Base-by-base conservation (phyloP, 2,329 filamentous ascomycete genomes). In the Fusarium oxysporum region DNA sequence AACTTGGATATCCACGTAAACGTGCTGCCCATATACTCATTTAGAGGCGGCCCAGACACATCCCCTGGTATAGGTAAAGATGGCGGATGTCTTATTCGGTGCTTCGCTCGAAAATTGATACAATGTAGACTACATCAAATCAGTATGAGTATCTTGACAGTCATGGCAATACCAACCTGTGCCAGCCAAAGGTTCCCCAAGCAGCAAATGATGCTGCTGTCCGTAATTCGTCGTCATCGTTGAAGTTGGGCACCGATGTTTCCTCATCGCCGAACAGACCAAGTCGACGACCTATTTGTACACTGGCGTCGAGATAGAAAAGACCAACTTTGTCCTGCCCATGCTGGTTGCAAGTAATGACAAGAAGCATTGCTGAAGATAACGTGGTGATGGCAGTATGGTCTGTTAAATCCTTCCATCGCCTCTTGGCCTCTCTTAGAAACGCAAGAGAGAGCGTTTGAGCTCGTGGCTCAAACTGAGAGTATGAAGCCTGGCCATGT, bases 1-100 rank as follows among this genome's bases (percentile, higher is more conserved):
- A 70, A 70, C 3, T 70, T 70, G 3, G 33, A 56, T 13, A 70
- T 51, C 60, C 48, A 70, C 2, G 68, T 70, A 0, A 70, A 70
- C 0, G 61, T 70, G 7, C 28, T 47, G 4, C 68, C 68, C 68
- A 70, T 70, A 0, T 35, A 32, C 0, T 66, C 38, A 9, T 13
- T 13, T 1, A 70, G 17, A 3, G 38, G n/a, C 1, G 60, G 66
- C 4, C 60, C 66, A 0, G 19, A 56, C 3, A 32, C 9, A 7
- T 70, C 66, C 14, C 68, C 68, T 1, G 66, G 68, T 51, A 70
- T 70, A 3, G 60, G 68, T 7, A 70, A 43, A 11, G 33, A 28
- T 23, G 67, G 60, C 0, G 43, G 54, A 1, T 50, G 16, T 0
- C 4, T 3, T 45, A 66, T 61, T 10, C 19, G 53, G 3, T 70